phyloP scores from a whole-genome alignment of 257 asterid species.

The Fraxinus pennsylvanica region DNA sequence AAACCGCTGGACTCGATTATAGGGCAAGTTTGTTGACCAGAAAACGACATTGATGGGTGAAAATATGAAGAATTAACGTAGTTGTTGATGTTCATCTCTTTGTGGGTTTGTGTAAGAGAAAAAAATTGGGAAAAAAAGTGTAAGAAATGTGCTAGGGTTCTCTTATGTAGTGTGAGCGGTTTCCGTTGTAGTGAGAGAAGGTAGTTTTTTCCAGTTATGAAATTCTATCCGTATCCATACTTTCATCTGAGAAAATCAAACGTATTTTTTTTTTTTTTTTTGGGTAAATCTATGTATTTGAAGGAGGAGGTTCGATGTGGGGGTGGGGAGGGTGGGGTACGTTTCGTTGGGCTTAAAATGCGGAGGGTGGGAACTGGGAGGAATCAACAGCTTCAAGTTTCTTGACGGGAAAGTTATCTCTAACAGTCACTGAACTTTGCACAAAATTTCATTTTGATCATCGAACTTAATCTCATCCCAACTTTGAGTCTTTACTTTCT shows the following conservation, averaged over 20 bases:
- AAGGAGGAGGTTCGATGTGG: too few relatives aligned
- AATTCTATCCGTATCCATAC: conserved; percentile 16
- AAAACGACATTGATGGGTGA: background rate
- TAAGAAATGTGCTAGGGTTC: conserved; percentile 24
- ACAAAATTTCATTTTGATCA: background rate
- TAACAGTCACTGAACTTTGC: background rate
- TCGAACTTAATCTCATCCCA: background rate
- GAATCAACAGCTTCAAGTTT: background rate
- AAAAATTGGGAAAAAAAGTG: conserved; percentile 20
- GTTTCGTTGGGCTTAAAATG: background rate
- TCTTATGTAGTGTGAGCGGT: conserved; percentile 5
- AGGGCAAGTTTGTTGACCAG: background rate
- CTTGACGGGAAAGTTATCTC: background rate
- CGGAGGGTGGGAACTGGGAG: background rate
- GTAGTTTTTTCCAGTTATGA: conserved; percentile 24
- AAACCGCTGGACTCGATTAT: background rate
- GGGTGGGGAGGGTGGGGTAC: too few relatives aligned
- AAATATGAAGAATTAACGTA: conserved; percentile 19
- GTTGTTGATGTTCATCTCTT: conserved; percentile 21
- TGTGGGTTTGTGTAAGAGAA: background rate
- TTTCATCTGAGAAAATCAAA: background rate
- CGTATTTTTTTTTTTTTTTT: too few relatives aligned
- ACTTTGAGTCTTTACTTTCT: background rate
- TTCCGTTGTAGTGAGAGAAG: background rate
- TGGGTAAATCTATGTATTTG: too few relatives aligned